phyloP scores from a whole-genome alignment of 2,329 filamentous ascomycete genomes.

The Phaeomoniella chlamydospora region DNA sequence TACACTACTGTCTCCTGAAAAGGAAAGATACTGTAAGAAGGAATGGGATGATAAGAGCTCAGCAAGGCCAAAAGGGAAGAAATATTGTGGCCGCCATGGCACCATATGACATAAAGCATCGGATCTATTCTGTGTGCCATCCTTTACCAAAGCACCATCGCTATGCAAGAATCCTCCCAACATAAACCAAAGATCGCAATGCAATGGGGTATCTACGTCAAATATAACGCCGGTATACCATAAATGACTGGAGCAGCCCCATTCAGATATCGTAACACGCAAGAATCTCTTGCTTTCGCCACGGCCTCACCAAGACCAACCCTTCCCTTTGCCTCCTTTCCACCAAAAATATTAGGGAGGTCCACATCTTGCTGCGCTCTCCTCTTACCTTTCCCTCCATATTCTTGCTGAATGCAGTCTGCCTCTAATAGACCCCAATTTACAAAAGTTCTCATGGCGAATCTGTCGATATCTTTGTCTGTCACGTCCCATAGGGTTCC shows the following conservation, averaged over 20 bases:
- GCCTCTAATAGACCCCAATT: conserved; percentile 62
- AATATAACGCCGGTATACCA: conserved; percentile 57
- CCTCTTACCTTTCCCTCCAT: conserved; percentile 14
- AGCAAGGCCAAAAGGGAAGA: too few species aligned
- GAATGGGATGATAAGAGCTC: too few species aligned
- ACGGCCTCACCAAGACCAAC: conserved; percentile 69
- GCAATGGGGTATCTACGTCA: too few species aligned
- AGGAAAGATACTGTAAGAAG: too few species aligned
- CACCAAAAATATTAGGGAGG: conserved; percentile 18
- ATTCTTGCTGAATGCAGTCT: conserved; percentile 14
- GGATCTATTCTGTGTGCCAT: too few species aligned
- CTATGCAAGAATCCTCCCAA: too few species aligned
- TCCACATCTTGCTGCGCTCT: conserved; percentile 13
- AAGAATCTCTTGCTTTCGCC: conserved; percentile 57
- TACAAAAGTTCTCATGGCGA: conserved; percentile 64
- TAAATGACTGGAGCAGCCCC: conserved; percentile 90
- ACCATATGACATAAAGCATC: too few species aligned
- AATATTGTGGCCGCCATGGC: too few species aligned
- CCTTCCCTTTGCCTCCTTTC: conserved; percentile 15
- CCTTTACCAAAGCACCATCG: too few species aligned
- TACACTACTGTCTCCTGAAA: too few species aligned
- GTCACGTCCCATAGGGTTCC: conserved; percentile 97
- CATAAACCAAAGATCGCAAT: too few species aligned
- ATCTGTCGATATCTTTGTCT: conserved; percentile 91
- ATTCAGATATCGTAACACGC: conserved; percentile 80